Evolutionary conservation across 441 rosid species (phyloP).

Genomic region (Populus trichocarpa): DNA sequence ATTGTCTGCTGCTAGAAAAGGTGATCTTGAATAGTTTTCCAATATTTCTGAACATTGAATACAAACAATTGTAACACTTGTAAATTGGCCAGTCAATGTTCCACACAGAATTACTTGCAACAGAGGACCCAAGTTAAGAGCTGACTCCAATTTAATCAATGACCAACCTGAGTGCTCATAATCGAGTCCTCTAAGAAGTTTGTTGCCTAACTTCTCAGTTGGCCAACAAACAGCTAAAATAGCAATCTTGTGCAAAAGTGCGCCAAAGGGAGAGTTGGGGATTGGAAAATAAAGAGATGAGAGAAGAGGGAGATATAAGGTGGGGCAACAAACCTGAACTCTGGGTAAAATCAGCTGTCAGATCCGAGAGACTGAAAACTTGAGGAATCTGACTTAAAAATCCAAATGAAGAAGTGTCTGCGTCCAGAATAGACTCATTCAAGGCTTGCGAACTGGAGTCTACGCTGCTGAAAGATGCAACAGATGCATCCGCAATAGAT

Average conservation of each 20-base stretch:
- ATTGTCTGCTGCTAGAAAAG: conserved; percentile 63
- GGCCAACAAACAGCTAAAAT: neutral
- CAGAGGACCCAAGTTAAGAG: neutral
- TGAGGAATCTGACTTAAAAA: conserved; percentile 77
- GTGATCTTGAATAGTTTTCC: conserved; percentile 82
- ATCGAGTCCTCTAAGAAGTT: neutral
- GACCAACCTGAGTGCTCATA: neutral
- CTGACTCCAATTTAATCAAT: neutral
- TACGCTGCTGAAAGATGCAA: conserved; percentile 65
- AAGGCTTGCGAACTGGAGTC: conserved; percentile 78
- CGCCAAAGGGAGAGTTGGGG: neutral
- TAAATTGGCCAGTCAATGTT: neutral
- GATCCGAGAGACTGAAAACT: conserved; percentile 88
- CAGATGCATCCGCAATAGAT: conserved; percentile 60
- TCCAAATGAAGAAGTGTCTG: conserved; percentile 71
- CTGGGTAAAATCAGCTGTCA: conserved; percentile 83
- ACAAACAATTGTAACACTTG: neutral
- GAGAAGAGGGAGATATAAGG: neutral
- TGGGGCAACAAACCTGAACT: conserved; percentile 65
- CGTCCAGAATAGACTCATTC: conserved; percentile 65
- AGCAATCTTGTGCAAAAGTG: neutral
- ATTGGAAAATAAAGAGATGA: neutral
- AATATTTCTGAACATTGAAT: conserved; percentile 53
- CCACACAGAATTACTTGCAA: neutral
- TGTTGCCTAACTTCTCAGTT: neutral